Conservation (phyloP, 2,329 filamentous ascomycete genomes). For the Sporothrix phasma region DNA sequence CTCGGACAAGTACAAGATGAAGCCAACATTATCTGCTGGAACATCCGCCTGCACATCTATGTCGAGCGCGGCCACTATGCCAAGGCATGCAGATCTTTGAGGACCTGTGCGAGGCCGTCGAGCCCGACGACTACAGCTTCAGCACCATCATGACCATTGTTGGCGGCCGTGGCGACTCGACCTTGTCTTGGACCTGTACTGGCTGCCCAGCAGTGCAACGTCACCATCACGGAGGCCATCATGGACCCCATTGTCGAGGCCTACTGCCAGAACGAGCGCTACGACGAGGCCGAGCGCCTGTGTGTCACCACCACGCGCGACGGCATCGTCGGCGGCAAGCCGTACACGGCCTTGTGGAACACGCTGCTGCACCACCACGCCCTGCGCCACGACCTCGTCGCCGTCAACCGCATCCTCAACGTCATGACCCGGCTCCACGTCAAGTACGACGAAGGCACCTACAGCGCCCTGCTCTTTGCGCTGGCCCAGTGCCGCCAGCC, state of each 20-base stretch:
- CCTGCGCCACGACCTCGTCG: constrained; percentile 43
- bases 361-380: constrained; percentile 61
- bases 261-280: constrained; percentile 48
- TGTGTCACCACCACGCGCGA: constrained; percentile 45
- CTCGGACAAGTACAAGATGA: constrained; percentile 40
- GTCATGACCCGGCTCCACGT: constrained; percentile 39
- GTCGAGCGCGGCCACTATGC: constrained; percentile 55
- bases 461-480: constrained; percentile 39
- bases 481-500: constrained; percentile 41
- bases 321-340: constrained; percentile 32
- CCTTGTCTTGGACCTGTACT: constrained; percentile 55
- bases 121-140: constrained; percentile 56
- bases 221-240: constrained; percentile 48
- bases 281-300: constrained; percentile 47
- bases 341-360: constrained; percentile 64
- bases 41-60: constrained; percentile 65
- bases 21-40: constrained; percentile 57
- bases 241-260: constrained; percentile 56
- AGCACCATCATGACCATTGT: constrained; percentile 64
- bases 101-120: constrained; percentile 39
- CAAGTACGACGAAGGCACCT: constrained; percentile 41
- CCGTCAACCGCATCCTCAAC: constrained; percentile 38
- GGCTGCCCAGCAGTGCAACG: constrained; percentile 37
- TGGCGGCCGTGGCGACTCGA: constrained; percentile 63
- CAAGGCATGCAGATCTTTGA: constrained; percentile 55